Conservation (phyloP, 1,284 basidiomycete genomes). For the Ganoderma leucocontextum region DNA sequence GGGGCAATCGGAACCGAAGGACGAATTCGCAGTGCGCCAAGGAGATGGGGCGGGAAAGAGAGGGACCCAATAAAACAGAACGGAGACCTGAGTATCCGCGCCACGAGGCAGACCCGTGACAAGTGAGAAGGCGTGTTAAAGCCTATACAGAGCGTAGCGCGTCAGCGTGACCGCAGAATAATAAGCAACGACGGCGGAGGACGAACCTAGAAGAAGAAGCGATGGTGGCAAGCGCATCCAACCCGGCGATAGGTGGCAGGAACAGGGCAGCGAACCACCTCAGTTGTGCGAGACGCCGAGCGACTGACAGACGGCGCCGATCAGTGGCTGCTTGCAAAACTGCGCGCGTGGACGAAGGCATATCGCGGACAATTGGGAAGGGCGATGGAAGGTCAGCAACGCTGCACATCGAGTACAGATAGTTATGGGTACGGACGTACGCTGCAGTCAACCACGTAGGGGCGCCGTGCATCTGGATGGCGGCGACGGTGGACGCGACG, state of each 20-base stretch:
- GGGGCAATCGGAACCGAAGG: not conserved
- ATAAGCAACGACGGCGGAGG: not conserved
- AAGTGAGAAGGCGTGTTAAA: not conserved
- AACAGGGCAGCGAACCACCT: not conserved
- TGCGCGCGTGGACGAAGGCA: conserved; percentile 2
- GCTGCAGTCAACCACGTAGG: conserved; percentile 30
- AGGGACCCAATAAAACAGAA: not conserved
- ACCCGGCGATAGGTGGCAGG: not conserved
- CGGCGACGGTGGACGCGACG: conserved; percentile 34
- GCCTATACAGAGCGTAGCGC: not conserved
- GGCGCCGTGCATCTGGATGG: conserved; percentile 27
- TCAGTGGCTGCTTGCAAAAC: conserved; percentile 31
- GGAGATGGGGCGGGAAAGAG: not conserved
- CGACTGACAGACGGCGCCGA: conserved; percentile 20
- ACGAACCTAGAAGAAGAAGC: not conserved
- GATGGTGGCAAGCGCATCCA: not conserved
- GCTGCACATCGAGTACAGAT: not conserved
- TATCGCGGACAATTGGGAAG: not conserved
- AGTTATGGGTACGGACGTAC: conserved; percentile 31
- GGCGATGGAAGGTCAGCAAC: conserved; percentile 9
- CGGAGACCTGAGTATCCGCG: not conserved
- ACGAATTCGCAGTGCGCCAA: not conserved
- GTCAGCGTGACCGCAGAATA: not conserved
- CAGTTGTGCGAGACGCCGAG: conserved; percentile 18
- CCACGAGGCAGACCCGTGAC: not conserved